Evolutionary conservation across 805 yeast species (phyloP).

Genomic region (Suhomyces vadensis): DNA sequence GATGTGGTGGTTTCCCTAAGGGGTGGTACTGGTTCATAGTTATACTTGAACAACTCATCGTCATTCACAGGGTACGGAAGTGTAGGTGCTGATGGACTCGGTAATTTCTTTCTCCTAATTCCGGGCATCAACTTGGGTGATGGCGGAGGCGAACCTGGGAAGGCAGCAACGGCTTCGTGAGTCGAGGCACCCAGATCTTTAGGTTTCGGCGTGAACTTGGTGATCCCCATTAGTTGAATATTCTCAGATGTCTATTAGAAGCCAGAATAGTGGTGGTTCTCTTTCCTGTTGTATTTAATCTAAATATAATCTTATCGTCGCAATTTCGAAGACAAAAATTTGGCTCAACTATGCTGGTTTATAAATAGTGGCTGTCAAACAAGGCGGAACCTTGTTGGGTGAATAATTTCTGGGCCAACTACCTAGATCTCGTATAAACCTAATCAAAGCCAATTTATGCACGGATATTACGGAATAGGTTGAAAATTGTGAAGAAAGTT

Average conservation of each 20-base stretch:
- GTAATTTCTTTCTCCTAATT: not conserved
- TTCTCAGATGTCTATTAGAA: not conserved
- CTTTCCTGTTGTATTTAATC: too few relatives aligned
- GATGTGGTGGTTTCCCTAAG: not conserved
- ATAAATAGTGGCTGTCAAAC: too few relatives aligned
- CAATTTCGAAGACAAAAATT: not conserved
- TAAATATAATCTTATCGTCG: too few relatives aligned
- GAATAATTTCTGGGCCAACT: too few relatives aligned
- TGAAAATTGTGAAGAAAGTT: too few relatives aligned
- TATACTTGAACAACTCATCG: not conserved
- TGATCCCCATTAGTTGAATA: constrained; percentile 5
- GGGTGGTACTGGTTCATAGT: not conserved
- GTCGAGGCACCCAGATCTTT: not conserved
- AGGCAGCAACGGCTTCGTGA: not conserved
- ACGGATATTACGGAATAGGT: too few relatives aligned
- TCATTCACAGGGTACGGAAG: constrained; percentile 4
- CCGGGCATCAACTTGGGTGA: not conserved
- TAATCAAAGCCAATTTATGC: too few relatives aligned
- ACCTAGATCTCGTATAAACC: too few relatives aligned
- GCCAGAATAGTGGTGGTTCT: too few relatives aligned
- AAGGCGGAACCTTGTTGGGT: too few relatives aligned
- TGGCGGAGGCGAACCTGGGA: constrained; percentile 3
- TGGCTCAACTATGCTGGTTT: too few relatives aligned
- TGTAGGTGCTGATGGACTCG: not conserved
- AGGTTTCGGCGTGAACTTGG: not conserved